These are phyloP conservation scores for Cutaneotrichosporon mucoides DNA, from an alignment of 1,284 basidiomycete species.

Conservation along the genomic window DNA sequence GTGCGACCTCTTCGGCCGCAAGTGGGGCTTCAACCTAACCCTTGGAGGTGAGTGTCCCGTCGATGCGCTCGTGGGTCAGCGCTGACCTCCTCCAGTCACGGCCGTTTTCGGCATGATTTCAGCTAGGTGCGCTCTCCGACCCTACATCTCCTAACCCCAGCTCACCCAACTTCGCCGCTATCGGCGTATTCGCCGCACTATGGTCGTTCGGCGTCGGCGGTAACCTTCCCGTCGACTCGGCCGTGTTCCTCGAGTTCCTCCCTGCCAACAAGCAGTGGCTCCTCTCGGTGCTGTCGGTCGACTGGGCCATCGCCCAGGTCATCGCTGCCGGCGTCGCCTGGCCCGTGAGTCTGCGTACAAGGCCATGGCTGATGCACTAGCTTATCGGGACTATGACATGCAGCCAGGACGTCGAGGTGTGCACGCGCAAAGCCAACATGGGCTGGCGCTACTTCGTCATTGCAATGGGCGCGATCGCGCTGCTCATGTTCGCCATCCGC, in stretches of 20 bases:
- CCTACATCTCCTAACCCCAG: not conserved
- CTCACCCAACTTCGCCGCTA: slow-evolving; percentile 56
- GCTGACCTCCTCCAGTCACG: slow-evolving; percentile 40
- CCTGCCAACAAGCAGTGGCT: slow-evolving; percentile 56
- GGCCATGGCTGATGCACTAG: too few relatives aligned
- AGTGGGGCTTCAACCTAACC: slow-evolving; percentile 61
- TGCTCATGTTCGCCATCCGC: slow-evolving; percentile 48
- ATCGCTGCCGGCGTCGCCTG: slow-evolving; percentile 32
- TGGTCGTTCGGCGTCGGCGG: slow-evolving; percentile 61
- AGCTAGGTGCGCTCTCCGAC: slow-evolving; percentile 43
- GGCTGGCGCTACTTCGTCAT: slow-evolving; percentile 56
- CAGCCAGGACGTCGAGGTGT: slow-evolving; percentile 3
- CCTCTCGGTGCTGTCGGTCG: slow-evolving; percentile 60
- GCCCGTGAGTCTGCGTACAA: slow-evolving; percentile 13
- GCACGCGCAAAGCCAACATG: slow-evolving; percentile 31
- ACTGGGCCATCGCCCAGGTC: slow-evolving; percentile 60
- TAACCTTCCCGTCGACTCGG: slow-evolving; percentile 59
- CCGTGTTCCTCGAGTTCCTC: slow-evolving; percentile 59
- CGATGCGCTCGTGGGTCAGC: not conserved
- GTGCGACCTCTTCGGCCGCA: slow-evolving; percentile 52
- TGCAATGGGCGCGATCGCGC: slow-evolving; percentile 52
- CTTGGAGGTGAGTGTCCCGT: slow-evolving; percentile 47
- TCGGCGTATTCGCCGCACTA: slow-evolving; percentile 58
- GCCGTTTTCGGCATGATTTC: slow-evolving; percentile 61
- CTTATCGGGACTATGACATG: slow-evolving; percentile 28